Percentiles rank a stretch among this genome's conserved stretches.
phyloP scores from a whole-genome alignment of 2,329 filamentous ascomycete genomes.

The Ophiocordyceps camponoti-floridani region DNA sequence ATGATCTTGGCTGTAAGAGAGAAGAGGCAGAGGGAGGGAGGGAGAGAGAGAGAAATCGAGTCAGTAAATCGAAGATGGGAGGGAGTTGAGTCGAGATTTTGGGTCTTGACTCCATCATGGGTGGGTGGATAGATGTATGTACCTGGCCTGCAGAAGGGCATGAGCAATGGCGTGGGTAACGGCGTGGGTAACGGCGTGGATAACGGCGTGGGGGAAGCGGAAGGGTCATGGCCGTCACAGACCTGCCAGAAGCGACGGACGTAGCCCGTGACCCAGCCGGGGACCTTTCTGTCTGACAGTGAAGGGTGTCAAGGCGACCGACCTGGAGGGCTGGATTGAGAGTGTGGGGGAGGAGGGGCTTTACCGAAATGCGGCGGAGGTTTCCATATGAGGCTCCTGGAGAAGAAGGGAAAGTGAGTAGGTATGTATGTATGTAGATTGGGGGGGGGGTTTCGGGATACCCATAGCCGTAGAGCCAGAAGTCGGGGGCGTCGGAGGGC shows the following conservation, averaged over 20 bases:
- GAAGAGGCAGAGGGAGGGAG: neutral
- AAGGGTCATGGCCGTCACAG: conserved; percentile 15
- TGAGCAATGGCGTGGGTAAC: neutral
- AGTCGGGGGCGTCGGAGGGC: conserved; percentile 33
- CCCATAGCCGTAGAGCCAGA: conserved; percentile 98
- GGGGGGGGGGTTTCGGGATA: conserved; percentile 19
- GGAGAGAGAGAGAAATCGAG: neutral
- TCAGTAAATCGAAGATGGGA: neutral
- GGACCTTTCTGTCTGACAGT: conserved; percentile 55
- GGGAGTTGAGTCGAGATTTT: neutral
- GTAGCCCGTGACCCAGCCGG: conserved; percentile 84
- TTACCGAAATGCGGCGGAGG: conserved; percentile 89
- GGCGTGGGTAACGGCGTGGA: neutral
- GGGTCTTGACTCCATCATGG: neutral
- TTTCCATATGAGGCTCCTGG: conserved; percentile 87
- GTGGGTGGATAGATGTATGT: neutral
- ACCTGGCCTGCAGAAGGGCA: conserved; percentile 1
- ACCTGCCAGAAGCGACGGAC: conserved; percentile 98
- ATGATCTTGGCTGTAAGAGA: conserved; percentile 60
- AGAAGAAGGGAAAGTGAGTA: neutral
- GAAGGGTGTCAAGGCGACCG: too few species aligned
- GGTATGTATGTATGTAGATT: too few species aligned
- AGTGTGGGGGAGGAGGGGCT: neutral
- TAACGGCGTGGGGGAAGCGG: conserved; percentile 1
- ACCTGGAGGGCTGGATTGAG: neutral